A percentile compares a stretch with the other conserved stretches of the same genome.
Conservation (phyloP, 768 basidiomycete species). For the Lactarius tabidus region DNA sequence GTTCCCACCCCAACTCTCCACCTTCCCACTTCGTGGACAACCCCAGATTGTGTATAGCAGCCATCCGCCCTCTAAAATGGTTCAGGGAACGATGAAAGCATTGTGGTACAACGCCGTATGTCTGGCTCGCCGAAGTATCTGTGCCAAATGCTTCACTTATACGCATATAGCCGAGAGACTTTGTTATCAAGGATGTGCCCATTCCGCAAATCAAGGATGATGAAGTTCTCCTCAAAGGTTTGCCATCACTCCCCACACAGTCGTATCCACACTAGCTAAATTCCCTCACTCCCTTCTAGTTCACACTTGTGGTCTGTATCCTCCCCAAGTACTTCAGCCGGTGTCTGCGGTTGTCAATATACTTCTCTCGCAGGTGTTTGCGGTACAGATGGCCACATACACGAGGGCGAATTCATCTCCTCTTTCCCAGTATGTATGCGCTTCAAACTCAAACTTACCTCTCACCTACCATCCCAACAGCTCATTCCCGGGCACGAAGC, state of each 20-base stretch:
- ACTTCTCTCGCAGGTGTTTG: slow-evolving; percentile 46
- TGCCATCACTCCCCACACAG: background rate
- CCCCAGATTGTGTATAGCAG: background rate
- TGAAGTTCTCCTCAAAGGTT: slow-evolving; percentile 74
- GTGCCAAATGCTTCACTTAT: slow-evolving; percentile 20
- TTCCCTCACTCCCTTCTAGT: slow-evolving; percentile 18
- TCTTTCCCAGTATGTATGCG: slow-evolving; percentile 53
- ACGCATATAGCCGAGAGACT: slow-evolving; percentile 53
- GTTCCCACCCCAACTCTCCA: background rate
- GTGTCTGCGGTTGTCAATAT: slow-evolving; percentile 8
- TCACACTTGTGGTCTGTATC: slow-evolving; percentile 29
- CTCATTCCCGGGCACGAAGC: slow-evolving; percentile 74
- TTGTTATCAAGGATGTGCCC: slow-evolving; percentile 63
- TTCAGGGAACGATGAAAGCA: slow-evolving; percentile 67
- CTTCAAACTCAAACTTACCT: background rate
- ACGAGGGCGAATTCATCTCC: slow-evolving; percentile 65
- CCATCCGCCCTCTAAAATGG: slow-evolving; percentile 36
- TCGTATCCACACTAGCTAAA: background rate
- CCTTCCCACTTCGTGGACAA: background rate
- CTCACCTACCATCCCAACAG: slow-evolving; percentile 31
- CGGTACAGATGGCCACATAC: slow-evolving; percentile 64
- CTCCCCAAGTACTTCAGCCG: background rate
- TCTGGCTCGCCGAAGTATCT: slow-evolving; percentile 1
- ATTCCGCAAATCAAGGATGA: slow-evolving; percentile 62
- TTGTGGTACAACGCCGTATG: slow-evolving; percentile 65